Base-by-base conservation (phyloP, 495 filamentous ascomycete genomes). In the Chaetomium cochliodes region DNA sequence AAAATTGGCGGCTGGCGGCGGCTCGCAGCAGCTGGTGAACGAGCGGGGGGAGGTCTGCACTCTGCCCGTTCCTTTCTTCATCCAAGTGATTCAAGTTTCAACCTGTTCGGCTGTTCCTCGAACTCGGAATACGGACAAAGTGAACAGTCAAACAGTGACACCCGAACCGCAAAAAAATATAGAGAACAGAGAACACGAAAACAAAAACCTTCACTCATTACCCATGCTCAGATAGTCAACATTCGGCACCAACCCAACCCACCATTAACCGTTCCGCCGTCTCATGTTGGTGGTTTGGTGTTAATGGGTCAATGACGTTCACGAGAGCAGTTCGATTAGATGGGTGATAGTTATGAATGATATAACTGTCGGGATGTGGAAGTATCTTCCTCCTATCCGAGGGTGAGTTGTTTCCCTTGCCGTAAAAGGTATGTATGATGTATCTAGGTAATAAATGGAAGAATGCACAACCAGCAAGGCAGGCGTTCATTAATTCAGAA, bases 221-320 rank as follows among this genome's bases (percentile, higher is more conserved):
- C 73, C 63, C 73, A 73, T 72, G 18, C 49, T 64, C 58, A 69
- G 49, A 47, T 73, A 75, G 51, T 75, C 69, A 28, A 73, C 70
- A 58, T 64, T 70, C 22, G 66, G 67, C 57, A 20, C 41, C 58
- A 42, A 11, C 2, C 20, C 20, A 20, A 23, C 41, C 50, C 39
- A 25, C 16, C 56, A 3, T 25, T 46, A 37, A 26, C 25, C 23
- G 39, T 22, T 39, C 22, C 16, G 47, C 25, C 58, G 37, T 22
- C 25, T 20, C 33, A 30, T 37, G 11, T n/a, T n/a, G n/a, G n/a
- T 12, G 20, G 22, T 11, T n/a, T 44, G 39, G 30, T 58, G 39
- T 20, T 44, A 8, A 11, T 1, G 5, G 8, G 53, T 16, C 25
- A 25, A 25, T 15, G 18, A 56, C 41, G 33, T 18, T 7, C 28